Evolutionary conservation across 2,329 filamentous ascomycete genomes (phyloP).

Genomic region (Paramyrothecium roridum): DNA sequence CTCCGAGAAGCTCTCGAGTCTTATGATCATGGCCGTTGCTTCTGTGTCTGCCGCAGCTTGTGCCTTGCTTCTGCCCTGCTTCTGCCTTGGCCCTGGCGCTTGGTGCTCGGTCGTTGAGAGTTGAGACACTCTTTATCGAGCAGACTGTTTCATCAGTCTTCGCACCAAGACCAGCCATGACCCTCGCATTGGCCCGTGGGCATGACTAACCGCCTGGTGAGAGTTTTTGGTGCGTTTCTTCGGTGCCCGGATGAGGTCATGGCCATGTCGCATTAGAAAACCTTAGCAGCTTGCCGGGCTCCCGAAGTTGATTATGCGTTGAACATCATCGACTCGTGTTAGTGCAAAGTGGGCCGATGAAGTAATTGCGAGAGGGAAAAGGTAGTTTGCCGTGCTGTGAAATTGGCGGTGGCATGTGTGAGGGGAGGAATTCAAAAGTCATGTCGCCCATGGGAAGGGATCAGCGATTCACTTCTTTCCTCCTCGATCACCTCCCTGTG

Average conservation of each 20-base stretch:
- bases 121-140: neutral
- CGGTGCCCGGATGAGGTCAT: neutral
- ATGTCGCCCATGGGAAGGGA: too few species aligned
- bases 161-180: neutral
- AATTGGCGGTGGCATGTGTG: too few species aligned
- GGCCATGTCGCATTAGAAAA: neutral
- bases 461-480: too few species aligned
- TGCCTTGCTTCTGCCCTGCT: too few species aligned
- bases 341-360: neutral
- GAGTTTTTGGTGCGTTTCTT: neutral
- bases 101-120: neutral
- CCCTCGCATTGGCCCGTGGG: neutral
- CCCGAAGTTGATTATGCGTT: neutral
- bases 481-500: too few species aligned
- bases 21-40: too few species aligned
- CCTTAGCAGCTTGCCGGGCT: neutral
- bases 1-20: neutral
- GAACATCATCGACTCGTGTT: neutral
- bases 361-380: neutral
- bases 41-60: too few species aligned
- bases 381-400: too few species aligned
- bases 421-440: too few species aligned
- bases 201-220: neutral
- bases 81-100: neutral
- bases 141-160: neutral